Evolutionary conservation across 352 stramenopile genomes (phyloP).

Genomic region (Phytophthora tentaculata): DNA sequence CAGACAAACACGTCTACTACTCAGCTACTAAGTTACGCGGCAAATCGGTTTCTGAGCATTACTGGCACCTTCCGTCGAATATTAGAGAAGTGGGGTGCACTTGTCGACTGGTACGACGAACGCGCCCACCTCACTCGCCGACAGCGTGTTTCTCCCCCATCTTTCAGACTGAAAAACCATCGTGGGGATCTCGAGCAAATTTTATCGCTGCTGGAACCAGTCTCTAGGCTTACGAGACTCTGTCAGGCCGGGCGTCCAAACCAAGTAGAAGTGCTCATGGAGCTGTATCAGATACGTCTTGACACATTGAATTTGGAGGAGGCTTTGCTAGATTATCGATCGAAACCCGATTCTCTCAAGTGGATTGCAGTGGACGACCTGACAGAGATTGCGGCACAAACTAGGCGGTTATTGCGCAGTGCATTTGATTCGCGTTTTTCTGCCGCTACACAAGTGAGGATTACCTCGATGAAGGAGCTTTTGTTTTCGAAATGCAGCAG

Average conservation of each 20-base stretch:
- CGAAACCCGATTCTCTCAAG: neutral
- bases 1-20: neutral
- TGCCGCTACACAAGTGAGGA: constrained; percentile 4
- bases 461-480: constrained; percentile 10
- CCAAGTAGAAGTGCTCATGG: constrained; percentile 14
- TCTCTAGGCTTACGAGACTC: constrained; percentile 1
- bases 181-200: neutral
- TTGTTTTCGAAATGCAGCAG: constrained; percentile 21
- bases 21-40: neutral
- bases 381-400: neutral
- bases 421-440: constrained; percentile 11
- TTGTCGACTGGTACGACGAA: constrained; percentile 14
- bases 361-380: constrained; percentile 12
- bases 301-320: constrained; percentile 2
- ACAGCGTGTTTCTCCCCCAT: neutral
- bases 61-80: constrained; percentile 1
- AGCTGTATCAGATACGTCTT: constrained; percentile 11
- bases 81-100: neutral
- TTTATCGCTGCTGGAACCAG: constrained; percentile 10
- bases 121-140: neutral
- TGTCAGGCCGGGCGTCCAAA: constrained; percentile 11
- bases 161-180: constrained; percentile 8
- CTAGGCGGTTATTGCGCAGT: constrained; percentile 3
- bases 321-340: constrained; percentile 8
- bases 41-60: constrained; percentile 3